Base-by-base conservation (phyloP, 257 asterid species). In the Solanum neorickii region DNA sequence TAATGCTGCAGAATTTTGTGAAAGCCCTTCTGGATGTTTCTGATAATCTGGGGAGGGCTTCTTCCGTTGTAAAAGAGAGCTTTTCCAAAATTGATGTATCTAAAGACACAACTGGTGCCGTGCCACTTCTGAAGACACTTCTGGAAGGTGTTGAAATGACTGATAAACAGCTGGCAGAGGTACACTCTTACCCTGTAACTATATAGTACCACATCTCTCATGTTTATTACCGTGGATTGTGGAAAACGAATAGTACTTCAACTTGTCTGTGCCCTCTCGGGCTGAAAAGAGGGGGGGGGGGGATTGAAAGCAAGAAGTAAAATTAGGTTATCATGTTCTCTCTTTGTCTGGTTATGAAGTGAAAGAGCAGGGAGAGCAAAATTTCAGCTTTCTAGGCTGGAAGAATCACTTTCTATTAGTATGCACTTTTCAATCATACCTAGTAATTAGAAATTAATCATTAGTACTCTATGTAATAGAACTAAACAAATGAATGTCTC, bases 81-180 rank as follows among this genome's bases (percentile, higher is more conserved):
- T 96, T 91, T 65, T 90, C 94, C 3, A 96, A 97, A 87, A 90
- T 96, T 52, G 98, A 97, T 87, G 85, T 91, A 60, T 91, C 98
- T 83, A 85, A 90, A 78, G 98, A 94, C 86, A 89, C 92, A 62
- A 87, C 91, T 74, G 99, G 96, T 88, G 94, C 98, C 80, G 94
- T 91, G 86, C 94, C 93, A 73, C 99, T 95, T 84, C 94, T 97
- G 83, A 97, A 90, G 89, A 92, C 94, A 39, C 99, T 97, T 78
- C 92, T 97, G 15, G 95, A 94, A 90, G 99, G 99, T 88, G 99
- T 97, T 87, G 99, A 96, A 87, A 96, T 97, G 99, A 97, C 99
- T 44, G 98, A 97, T 42, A 96, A 95, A 85, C 99, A 97, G 90
- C 93, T 97, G 35, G 52, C 89, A 4, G 99, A 93, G 99, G 99